These are phyloP conservation scores for Gyromitra esculenta DNA, from an alignment of 2,329 filamentous ascomycete genomes.

Conservation along the genomic window DNA sequence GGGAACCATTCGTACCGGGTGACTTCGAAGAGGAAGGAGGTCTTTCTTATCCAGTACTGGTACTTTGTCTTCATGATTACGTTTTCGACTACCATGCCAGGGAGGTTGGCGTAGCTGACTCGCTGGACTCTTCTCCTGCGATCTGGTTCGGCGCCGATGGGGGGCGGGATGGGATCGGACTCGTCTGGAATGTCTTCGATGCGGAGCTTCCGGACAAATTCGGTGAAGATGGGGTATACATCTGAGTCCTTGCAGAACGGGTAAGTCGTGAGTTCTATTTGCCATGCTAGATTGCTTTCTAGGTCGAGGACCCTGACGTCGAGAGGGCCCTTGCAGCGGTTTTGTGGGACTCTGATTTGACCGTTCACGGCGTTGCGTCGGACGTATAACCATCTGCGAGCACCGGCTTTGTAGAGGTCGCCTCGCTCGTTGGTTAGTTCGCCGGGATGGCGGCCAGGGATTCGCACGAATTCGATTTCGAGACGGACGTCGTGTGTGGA, in stretches of 20 bases:
- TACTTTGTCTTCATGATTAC: constrained; percentile 57
- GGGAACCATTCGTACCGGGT: constrained; percentile 56
- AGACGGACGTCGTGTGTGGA: constrained; percentile 46
- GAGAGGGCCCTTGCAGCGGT: constrained; percentile 52
- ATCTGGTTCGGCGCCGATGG: constrained; percentile 33
- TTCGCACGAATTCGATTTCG: constrained; percentile 53
- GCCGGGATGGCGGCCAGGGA: constrained; percentile 47
- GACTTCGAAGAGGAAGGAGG: constrained; percentile 57
- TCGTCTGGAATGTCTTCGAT: constrained; percentile 56
- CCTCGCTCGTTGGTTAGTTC: constrained; percentile 40
- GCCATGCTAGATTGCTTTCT: constrained; percentile 55
- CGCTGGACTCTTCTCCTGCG: constrained; percentile 50
- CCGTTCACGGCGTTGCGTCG: constrained; percentile 22
- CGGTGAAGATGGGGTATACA: constrained; percentile 56
- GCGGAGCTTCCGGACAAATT: constrained; percentile 55
- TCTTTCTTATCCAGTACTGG: constrained; percentile 55
- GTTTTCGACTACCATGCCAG: constrained; percentile 54
- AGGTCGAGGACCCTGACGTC: constrained; percentile 57
- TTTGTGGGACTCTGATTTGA: neutral
- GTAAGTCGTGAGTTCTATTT: constrained; percentile 55
- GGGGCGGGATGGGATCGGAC: constrained; percentile 37
- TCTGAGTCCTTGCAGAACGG: constrained; percentile 48
- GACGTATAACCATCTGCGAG: constrained; percentile 54
- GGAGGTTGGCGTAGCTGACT: constrained; percentile 56
- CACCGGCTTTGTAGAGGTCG: constrained; percentile 50